A percentile compares a stretch with the other conserved stretches of the same genome.
phyloP scores from a whole-genome alignment of 2,329 filamentous ascomycete species.

The Xylariaceae sp. region DNA sequence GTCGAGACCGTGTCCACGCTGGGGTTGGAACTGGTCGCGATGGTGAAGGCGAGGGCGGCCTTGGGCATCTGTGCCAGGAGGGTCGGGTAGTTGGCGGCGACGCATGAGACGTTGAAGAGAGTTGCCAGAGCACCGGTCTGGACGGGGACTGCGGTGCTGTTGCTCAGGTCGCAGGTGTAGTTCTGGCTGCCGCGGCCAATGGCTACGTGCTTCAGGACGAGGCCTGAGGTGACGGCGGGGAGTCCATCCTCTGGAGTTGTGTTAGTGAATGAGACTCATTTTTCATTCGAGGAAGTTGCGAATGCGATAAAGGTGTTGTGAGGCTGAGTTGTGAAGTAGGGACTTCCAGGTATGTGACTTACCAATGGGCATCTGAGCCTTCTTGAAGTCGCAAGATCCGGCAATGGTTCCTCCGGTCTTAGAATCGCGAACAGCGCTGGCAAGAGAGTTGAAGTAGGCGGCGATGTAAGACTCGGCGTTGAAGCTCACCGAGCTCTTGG shows the following conservation, averaged over 20 bases:
- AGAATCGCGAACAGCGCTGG: constrained; percentile 52
- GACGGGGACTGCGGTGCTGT: constrained; percentile 58
- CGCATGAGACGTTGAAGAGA: constrained; percentile 84
- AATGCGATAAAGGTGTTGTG: not conserved
- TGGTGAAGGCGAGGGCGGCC: constrained; percentile 64
- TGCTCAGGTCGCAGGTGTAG: constrained; percentile 73
- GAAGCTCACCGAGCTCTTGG: constrained; percentile 33
- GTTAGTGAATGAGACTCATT: constrained; percentile 20
- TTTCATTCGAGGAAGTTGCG: not conserved
- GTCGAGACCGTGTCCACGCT: constrained; percentile 13
- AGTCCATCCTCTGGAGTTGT: constrained; percentile 40
- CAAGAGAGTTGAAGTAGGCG: constrained; percentile 59
- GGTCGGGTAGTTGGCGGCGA: constrained; percentile 65
- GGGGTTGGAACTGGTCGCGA: constrained; percentile 27
- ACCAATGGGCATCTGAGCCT: constrained; percentile 49
- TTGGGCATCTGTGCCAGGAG: constrained; percentile 62
- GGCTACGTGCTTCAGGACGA: constrained; percentile 71
- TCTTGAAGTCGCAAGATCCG: constrained; percentile 53
- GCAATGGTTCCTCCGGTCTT: constrained; percentile 38
- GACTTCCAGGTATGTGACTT: constrained; percentile 18
- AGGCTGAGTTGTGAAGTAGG: not conserved
- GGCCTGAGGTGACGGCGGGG: constrained; percentile 58
- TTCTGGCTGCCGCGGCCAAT: constrained; percentile 89
- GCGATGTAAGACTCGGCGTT: constrained; percentile 47
- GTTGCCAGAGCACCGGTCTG: constrained; percentile 72